Percentiles rank a stretch among this genome's conserved stretches.
Evolutionary conservation across 2,329 filamentous ascomycete genomes (phyloP).

Genomic region (Diplodia mutila): DNA sequence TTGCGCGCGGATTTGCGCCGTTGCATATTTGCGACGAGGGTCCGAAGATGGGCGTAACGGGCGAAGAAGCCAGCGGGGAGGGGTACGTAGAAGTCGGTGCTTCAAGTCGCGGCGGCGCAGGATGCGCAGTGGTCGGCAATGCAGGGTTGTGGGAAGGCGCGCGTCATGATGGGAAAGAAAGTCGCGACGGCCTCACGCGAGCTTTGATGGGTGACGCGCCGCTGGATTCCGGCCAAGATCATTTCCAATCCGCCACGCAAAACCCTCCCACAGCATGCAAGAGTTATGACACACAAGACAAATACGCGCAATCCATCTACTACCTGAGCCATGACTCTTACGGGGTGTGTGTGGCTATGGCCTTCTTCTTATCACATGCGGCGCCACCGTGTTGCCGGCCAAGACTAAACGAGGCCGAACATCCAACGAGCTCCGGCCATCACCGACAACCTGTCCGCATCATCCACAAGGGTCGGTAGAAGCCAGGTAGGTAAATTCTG

Average conservation of each 20-base stretch:
- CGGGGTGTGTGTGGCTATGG: neutral
- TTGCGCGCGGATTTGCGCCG: slow-evolving; percentile 24
- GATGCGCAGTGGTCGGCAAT: neutral
- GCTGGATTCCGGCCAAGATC: slow-evolving; percentile 1
- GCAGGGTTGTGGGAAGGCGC: neutral
- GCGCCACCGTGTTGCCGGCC: neutral
- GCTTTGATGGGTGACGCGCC: slow-evolving; percentile 4
- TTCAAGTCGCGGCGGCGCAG: neutral
- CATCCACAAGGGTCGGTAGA: neutral
- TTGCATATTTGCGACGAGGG: slow-evolving; percentile 15
- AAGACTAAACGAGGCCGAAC: slow-evolving; percentile 18
- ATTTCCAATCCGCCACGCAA: neutral
- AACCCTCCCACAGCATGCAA: neutral
- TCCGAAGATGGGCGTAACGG: neutral
- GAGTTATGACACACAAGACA: neutral
- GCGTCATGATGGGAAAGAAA: slow-evolving; percentile 20
- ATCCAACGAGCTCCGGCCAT: neutral
- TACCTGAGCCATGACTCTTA: neutral
- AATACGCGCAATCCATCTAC: neutral
- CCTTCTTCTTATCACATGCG: neutral
- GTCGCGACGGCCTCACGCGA: slow-evolving; percentile 22
- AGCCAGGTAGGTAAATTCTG: neutral
- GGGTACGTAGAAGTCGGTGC: neutral
- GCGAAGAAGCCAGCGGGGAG: too few species aligned
- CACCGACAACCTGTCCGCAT: slow-evolving; percentile 16